Conservation (phyloP, 1,284 basidiomycete genomes). For the Lentinus polychrous region DNA sequence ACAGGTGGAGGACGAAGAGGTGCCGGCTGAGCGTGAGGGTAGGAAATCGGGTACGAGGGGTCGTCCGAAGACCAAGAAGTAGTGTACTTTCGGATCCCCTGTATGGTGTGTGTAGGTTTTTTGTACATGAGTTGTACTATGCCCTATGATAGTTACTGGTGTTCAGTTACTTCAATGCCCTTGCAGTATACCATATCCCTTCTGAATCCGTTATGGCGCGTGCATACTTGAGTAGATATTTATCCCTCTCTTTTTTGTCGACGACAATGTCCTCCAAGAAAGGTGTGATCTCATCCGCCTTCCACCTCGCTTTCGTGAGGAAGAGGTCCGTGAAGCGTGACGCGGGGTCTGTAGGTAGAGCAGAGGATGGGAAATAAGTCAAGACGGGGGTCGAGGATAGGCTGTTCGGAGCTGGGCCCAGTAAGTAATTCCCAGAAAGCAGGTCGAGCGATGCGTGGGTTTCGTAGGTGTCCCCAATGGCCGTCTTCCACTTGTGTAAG, state of each 20-base stretch:
- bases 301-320: constrained; percentile 71
- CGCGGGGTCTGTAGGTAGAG: constrained; percentile 66
- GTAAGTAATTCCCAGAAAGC: constrained; percentile 69
- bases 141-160: not conserved
- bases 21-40: constrained; percentile 9
- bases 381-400: constrained; percentile 25
- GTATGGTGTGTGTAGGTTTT: not conserved
- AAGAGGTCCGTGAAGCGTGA: constrained; percentile 83
- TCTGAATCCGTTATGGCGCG: constrained; percentile 64
- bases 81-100: not conserved
- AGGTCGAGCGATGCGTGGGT: constrained; percentile 48
- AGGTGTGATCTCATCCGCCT: constrained; percentile 68
- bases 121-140: not conserved
- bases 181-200: constrained; percentile 66
- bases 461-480: constrained; percentile 72
- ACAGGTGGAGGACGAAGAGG: constrained; percentile 14
- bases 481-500: constrained; percentile 56
- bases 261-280: constrained; percentile 79
- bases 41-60: constrained; percentile 7
- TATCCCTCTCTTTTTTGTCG: constrained; percentile 81
- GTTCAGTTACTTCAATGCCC: constrained; percentile 29
- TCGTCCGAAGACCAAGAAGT: constrained; percentile 9
- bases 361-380: constrained; percentile 68
- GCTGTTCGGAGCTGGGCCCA: constrained; percentile 25
- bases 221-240: constrained; percentile 79